phyloP scores from a whole-genome alignment of 495 filamentous ascomycete genomes.

The Polyplosphaeria fusca region DNA sequence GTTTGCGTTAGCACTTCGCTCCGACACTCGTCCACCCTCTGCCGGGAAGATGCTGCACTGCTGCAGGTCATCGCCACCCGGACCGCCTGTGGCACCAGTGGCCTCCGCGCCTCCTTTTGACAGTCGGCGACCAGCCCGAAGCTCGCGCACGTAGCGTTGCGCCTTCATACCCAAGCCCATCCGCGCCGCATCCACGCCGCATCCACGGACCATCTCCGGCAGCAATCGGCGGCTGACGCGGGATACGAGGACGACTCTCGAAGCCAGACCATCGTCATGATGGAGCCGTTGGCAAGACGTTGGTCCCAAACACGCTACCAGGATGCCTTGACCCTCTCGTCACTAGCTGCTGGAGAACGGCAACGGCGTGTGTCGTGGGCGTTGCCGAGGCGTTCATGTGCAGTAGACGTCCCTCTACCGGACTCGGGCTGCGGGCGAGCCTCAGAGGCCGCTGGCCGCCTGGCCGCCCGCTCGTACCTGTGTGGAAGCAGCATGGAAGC shows the following conservation, averaged over 20 bases:
- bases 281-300: not conserved
- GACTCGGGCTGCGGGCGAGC: too few species aligned
- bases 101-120: conserved; percentile 14
- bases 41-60: conserved; percentile 6
- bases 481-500: conserved; percentile 10
- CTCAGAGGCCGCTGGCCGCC: too few species aligned
- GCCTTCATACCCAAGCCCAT: not conserved
- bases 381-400: conserved; percentile 6
- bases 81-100: not conserved
- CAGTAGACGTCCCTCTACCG: not conserved
- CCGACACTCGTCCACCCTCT: not conserved
- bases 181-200: not conserved
- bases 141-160: too few species aligned
- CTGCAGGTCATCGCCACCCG: conserved; percentile 24
- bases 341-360: conserved; percentile 7
- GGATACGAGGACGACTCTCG: conserved; percentile 2
- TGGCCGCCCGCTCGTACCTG: too few species aligned
- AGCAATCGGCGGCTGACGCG: conserved; percentile 21
- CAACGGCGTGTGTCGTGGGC: conserved; percentile 6
- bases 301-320: not conserved
- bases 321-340: not conserved
- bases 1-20: not conserved
- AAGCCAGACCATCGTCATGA: not conserved
- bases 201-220: not conserved
- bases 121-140: not conserved